Evolutionary conservation across 192 early-diverging fungal species (phyloP), one percentile per base, ranked within the genome.

Genomic region (Fimicolochytrium jonesii): DNA sequence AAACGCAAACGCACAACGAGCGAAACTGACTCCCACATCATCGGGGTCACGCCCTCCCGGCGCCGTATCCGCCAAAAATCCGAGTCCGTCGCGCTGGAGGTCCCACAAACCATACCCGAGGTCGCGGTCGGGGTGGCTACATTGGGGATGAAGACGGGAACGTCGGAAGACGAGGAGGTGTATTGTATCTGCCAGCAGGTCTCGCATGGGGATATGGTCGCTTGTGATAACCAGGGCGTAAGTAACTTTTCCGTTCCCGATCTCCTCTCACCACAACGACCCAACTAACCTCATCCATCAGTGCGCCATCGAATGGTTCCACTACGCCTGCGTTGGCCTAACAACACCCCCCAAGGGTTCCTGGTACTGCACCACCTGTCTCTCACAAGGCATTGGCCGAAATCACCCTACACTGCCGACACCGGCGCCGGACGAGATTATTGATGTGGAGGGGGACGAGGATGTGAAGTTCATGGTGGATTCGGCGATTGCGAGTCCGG

Each of bases 241-340:
- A 58, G 59, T 46, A n/a, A n/a, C 10, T 7, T 15, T 13, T 13
- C 0, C 26, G 20, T 49, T 15, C 15, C 48, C 48, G 17, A 13
- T 41, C 6, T 65, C 66, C 1, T 51, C 18, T 6, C 13, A 6
- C 0, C 34, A 31, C 36, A 7, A 52, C 59, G 20, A 22, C 29
- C 22, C 35, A 30, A 51, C 20, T 29, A 50, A 10, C 31, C 22
- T 37, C 6, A 32, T 71, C 54, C 50, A 15, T n/a, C 44, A 86
- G 84, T 98, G 96, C 70, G 87, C 89, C 44, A 87, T 92, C 59
- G 94, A 99, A 77, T 99, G 96, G 96, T 99, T 99, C 80, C 96
- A 99, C 76, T 80, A 92, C 57, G 85, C 79, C 0, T 99, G 96
- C 60, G 96, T 95, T 13, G 90, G 89, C 23, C 81, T 99, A 29